Conservation (phyloP, 2,329 filamentous ascomycete genomes). For the Fusarium pseudoanthophilum region DNA sequence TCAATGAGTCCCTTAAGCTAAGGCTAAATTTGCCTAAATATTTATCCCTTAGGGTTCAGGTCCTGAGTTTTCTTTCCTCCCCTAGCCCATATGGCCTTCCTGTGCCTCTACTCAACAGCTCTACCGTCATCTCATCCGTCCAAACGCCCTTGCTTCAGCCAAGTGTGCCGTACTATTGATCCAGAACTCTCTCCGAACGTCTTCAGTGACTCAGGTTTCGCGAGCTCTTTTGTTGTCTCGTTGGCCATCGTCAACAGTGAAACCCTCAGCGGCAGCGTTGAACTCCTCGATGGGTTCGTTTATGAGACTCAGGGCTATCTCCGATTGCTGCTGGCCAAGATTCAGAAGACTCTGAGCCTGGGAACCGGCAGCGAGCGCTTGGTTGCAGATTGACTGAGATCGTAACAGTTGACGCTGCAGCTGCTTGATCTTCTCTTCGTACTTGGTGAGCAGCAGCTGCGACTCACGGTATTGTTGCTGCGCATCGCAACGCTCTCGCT, state of each 20-base stretch:
- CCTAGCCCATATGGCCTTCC: not conserved
- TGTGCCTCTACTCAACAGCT: not conserved
- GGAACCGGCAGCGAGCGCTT: too few species aligned
- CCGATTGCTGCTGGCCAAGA: not conserved
- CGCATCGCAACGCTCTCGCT: too few species aligned
- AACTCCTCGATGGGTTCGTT: rapidly evolving
- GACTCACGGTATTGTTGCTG: too few species aligned
- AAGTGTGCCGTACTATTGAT: rapidly evolving
- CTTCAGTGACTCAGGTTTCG: not conserved
- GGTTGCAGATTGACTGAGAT: too few species aligned
- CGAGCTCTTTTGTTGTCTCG: not conserved
- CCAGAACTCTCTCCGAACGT: rapidly evolving
- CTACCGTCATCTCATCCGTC: not conserved
- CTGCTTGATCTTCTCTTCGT: too few species aligned
- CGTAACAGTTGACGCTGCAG: too few species aligned
- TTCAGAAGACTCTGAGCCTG: too few species aligned
- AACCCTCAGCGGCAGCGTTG: rapidly evolving
- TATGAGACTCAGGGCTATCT: rapidly evolving
- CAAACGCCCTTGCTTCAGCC: rapidly evolving
- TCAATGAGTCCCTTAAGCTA: too few species aligned
- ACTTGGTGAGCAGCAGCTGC: too few species aligned
- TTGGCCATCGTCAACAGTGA: not conserved
- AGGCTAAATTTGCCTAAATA: too few species aligned
- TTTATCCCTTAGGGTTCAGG: too few species aligned
- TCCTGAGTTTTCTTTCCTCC: too few species aligned